Base-by-base conservation (phyloP, 139 green algal species). In the Chlamydomonas asymmetrica region DNA sequence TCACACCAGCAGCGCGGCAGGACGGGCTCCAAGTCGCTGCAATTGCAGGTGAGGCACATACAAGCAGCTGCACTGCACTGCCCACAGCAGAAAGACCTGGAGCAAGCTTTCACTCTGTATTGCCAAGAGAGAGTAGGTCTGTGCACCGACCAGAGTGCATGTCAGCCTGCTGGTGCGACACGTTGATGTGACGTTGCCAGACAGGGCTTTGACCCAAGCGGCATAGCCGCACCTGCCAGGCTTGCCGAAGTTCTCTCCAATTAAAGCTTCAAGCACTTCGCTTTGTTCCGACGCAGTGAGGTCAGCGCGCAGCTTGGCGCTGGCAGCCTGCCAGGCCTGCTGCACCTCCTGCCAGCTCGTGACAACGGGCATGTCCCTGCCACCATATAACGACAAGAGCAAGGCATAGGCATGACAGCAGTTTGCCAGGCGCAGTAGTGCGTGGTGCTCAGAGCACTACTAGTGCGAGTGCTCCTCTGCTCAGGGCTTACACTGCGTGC, bases 21-120 rank as follows among this genome's bases (percentile, higher is more conserved):
- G 0, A 67, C 41, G 5, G 31, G 0, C 25, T 71, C 54, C 1
- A 80, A 35, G 32, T 80, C 74, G 37, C 74, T 80, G 70, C 3
- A 63, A 29, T n/a, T n/a, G n/a, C n/a, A n/a, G n/a, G n/a, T n/a
- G n/a, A n/a, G n/a, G n/a, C n/a, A n/a, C n/a, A n/a, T n/a, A n/a
- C n/a, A n/a, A n/a, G n/a, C n/a, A n/a, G n/a, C n/a, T n/a, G n/a
- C n/a, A n/a, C n/a, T n/a, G n/a, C n/a, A n/a, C n/a, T n/a, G n/a
- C n/a, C n/a, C n/a, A n/a, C n/a, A n/a, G n/a, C n/a, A n/a, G n/a
- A n/a, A n/a, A n/a, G n/a, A n/a, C n/a, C n/a, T n/a, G n/a, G n/a
- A n/a, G n/a, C n/a, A n/a, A n/a, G n/a, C n/a, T n/a, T n/a, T n/a
- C n/a, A n/a, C n/a, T n/a, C n/a, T n/a, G n/a, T n/a, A n/a, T n/a